Evolutionary conservation across 805 yeast species (phyloP).

Genomic region (Wickerhamiella shivajii): DNA sequence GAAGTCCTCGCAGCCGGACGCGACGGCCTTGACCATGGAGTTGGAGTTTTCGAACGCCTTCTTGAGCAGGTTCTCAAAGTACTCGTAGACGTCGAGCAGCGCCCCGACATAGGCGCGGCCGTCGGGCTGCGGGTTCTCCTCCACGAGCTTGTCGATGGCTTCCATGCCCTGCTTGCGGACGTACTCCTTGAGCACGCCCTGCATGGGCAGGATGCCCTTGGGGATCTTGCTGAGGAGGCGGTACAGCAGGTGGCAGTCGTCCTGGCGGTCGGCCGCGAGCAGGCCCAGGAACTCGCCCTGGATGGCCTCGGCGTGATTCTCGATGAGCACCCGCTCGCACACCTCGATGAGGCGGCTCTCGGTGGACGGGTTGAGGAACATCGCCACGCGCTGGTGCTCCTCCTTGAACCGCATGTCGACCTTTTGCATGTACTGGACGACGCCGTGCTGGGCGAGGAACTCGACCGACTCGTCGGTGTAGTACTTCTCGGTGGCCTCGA

Average conservation of each 20-base stretch:
- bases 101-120: constrained; percentile 74
- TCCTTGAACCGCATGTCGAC: constrained; percentile 73
- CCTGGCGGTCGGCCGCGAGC: constrained; percentile 54
- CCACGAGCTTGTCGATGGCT: constrained; percentile 43
- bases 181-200: constrained; percentile 55
- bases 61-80: constrained; percentile 50
- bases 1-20: constrained; percentile 71
- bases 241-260: constrained; percentile 68
- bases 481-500: constrained; percentile 41
- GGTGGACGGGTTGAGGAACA: constrained; percentile 75
- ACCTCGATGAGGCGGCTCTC: constrained; percentile 62
- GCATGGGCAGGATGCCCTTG: constrained; percentile 61
- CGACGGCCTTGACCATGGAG: constrained; percentile 72
- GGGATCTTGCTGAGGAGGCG: constrained; percentile 64
- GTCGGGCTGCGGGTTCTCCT: constrained; percentile 30
- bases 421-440: constrained; percentile 78
- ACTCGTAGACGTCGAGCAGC: constrained; percentile 51
- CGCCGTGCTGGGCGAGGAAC: constrained; percentile 58
- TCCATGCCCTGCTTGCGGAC: constrained; percentile 50
- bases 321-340: constrained; percentile 62
- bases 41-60: constrained; percentile 59
- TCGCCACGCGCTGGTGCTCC: constrained; percentile 64
- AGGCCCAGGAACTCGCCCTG: constrained; percentile 64
- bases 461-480: constrained; percentile 53
- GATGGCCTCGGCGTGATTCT: constrained; percentile 60